Percentiles rank a stretch among this genome's conserved stretches.
phyloP scores from a whole-genome alignment of 345 rosid genomes.

The Excoecaria cochinchinensis region DNA sequence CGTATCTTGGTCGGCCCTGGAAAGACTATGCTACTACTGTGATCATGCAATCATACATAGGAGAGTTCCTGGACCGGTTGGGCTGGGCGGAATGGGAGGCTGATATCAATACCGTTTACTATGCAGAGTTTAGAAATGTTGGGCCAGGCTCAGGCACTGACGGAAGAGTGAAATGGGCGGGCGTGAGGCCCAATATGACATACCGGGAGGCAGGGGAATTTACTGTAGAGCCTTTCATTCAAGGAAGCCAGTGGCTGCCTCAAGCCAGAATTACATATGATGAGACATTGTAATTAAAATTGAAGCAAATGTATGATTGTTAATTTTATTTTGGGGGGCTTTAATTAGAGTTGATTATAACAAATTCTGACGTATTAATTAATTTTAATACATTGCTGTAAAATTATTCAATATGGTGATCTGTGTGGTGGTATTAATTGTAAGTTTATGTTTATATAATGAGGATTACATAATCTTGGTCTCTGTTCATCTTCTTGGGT shows the following conservation, averaged over 20 bases:
- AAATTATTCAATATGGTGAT: too few species aligned
- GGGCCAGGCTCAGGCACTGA: conserved; percentile 31
- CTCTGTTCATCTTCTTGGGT: too few species aligned
- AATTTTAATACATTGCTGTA: too few species aligned
- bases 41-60: conserved; percentile 29
- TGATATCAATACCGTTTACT: conserved; percentile 13
- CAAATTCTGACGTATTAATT: too few species aligned
- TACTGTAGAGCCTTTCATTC: conserved; percentile 29
- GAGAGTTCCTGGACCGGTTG: conserved; percentile 25
- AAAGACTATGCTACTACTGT: conserved; percentile 37
- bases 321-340: too few species aligned
- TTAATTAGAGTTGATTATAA: too few species aligned
- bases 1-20: conserved; percentile 48
- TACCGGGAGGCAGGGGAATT: conserved; percentile 22
- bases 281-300: neutral
- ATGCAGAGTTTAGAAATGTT: conserved; percentile 30
- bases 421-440: too few species aligned
- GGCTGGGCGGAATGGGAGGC: conserved; percentile 37
- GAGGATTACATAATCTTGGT: too few species aligned
- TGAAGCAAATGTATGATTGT: too few species aligned
- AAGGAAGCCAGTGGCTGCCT: conserved; percentile 35
- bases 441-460: too few species aligned
- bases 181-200: conserved; percentile 29
- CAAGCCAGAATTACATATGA: conserved; percentile 8
- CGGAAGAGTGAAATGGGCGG: conserved; percentile 37